Evolutionary conservation across 2,329 filamentous ascomycete genomes (phyloP).

Genomic region (Xenosphaeropsis pyriputrescens): DNA sequence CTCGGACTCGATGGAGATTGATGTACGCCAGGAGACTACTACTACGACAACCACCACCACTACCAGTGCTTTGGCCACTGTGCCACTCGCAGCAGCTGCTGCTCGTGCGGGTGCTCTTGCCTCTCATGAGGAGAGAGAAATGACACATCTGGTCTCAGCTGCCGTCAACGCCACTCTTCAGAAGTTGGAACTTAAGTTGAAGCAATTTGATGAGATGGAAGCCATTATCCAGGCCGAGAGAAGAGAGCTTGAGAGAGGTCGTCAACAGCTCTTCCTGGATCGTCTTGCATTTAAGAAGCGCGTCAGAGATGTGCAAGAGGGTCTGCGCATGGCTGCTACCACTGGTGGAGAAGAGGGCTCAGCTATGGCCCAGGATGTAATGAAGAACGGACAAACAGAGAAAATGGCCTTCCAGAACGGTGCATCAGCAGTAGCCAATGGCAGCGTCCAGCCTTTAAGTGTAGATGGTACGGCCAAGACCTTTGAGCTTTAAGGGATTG

Average conservation of each 20-base stretch:
- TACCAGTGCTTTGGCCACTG: slow-evolving; percentile 47
- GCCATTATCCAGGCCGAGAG: slow-evolving; percentile 82
- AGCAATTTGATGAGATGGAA: slow-evolving; percentile 96
- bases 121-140: slow-evolving; percentile 92
- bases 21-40: slow-evolving; percentile 32
- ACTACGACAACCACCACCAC: slow-evolving; percentile 28
- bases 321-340: slow-evolving; percentile 34
- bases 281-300: slow-evolving; percentile 80
- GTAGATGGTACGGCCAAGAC: slow-evolving; percentile 37
- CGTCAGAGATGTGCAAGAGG: slow-evolving; percentile 69
- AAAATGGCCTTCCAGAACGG: slow-evolving; percentile 36
- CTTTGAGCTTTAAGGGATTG: slow-evolving; percentile 15
- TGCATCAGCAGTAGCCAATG: slow-evolving; percentile 21
- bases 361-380: slow-evolving; percentile 18
- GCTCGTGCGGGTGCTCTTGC: slow-evolving; percentile 78
- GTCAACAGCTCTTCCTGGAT: slow-evolving; percentile 89
- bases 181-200: slow-evolving; percentile 89
- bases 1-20: slow-evolving; percentile 48
- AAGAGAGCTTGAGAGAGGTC: slow-evolving; percentile 77
- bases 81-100: slow-evolving; percentile 75
- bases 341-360: slow-evolving; percentile 22
- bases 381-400: slow-evolving; percentile 25
- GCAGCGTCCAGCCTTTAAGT: slow-evolving; percentile 35
- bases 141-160: slow-evolving; percentile 83
- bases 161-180: slow-evolving; percentile 89